Evolutionary conservation across 345 rosid genomes (phyloP).

Genomic region (Hibiscus mutabilis): DNA sequence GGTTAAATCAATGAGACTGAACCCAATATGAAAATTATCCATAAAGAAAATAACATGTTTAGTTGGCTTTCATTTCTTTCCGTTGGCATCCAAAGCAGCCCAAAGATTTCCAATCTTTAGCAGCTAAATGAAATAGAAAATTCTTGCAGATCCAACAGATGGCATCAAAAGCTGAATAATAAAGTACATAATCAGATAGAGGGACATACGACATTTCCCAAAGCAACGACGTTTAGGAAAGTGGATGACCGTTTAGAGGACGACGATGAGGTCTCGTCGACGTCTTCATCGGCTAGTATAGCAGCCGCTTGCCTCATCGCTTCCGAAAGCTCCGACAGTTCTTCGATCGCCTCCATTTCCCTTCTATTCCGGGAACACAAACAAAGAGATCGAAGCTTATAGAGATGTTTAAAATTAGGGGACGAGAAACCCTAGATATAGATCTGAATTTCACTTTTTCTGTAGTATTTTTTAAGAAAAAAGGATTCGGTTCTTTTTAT

Average conservation of each 20-base stretch:
- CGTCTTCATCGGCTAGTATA: conserved; percentile 86
- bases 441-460: neutral
- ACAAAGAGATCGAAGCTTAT: conserved; percentile 6
- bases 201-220: conserved; percentile 85
- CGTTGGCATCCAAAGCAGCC: neutral
- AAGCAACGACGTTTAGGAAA: conserved; percentile 75
- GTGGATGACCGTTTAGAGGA: conserved; percentile 61
- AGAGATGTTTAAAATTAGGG: neutral
- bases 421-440: neutral
- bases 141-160: conserved; percentile 20
- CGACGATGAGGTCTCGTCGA: conserved; percentile 48
- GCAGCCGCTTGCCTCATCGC: conserved; percentile 80
- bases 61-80: neutral
- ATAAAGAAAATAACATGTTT: too few relatives aligned
- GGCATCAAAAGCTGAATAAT: neutral
- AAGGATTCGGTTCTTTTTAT: neutral
- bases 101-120: neutral
- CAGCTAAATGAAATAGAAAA: neutral
- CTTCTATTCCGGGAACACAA: neutral
- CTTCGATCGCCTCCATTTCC: conserved; percentile 93
- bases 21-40: neutral
- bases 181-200: neutral
- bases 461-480: neutral
- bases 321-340: conserved; percentile 75
- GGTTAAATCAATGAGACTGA: neutral